phyloP scores from a whole-genome alignment of 495 filamentous ascomycete genomes.

The Penicillium samsonianum region DNA sequence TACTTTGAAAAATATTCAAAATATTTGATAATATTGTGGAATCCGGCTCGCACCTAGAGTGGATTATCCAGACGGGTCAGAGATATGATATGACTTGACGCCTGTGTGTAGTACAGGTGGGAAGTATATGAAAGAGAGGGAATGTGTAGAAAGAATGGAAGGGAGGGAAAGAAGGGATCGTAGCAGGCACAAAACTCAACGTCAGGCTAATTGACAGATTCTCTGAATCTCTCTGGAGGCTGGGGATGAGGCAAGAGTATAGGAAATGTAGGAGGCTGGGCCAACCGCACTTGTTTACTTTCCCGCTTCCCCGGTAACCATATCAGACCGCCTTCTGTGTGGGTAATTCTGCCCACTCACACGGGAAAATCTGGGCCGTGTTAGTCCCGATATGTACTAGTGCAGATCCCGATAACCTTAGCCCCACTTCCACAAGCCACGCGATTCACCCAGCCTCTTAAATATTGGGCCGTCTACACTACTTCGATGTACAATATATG shows the following conservation, averaged over 20 bases:
- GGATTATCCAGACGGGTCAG: conserved; percentile 27
- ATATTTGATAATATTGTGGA: conserved; percentile 9
- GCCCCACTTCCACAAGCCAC: conserved; percentile 27
- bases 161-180: conserved; percentile 32
- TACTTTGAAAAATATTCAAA: conserved; percentile 12
- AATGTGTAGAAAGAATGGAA: conserved; percentile 37
- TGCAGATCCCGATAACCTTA: conserved; percentile 18
- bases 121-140: conserved; percentile 27
- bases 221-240: conserved; percentile 33
- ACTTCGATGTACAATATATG: background rate
- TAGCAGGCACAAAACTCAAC: conserved; percentile 36
- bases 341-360: conserved; percentile 15
- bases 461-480: conserved; percentile 5
- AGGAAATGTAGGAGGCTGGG: conserved; percentile 47
- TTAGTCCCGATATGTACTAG: conserved; percentile 26
- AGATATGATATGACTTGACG: conserved; percentile 20
- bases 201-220: conserved; percentile 32
- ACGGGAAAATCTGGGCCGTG: conserved; percentile 5
- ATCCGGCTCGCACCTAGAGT: conserved; percentile 29
- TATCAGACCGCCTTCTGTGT: conserved; percentile 34
- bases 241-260: conserved; percentile 38
- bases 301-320: conserved; percentile 42
- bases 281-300: conserved; percentile 51
- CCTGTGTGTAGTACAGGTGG: conserved; percentile 16
- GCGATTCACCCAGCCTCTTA: conserved; percentile 25